Evolutionary conservation across 495 filamentous ascomycete genomes (phyloP), one percentile per base, ranked within the genome.

Genomic region (Viridothelium virens): DNA sequence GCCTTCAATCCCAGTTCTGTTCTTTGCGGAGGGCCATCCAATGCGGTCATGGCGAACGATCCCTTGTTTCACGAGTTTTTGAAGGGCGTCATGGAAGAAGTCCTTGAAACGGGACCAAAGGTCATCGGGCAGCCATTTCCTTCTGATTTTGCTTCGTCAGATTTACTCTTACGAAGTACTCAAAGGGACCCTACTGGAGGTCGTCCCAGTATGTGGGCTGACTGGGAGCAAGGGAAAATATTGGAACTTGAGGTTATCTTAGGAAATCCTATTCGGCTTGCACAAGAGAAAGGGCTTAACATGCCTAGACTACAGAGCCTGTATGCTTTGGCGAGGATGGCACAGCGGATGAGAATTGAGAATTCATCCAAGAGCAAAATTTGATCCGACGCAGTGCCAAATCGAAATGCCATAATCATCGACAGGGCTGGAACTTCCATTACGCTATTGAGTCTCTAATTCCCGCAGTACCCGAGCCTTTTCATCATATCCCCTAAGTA

Each of bases 211-310:
- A 86, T 86, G 84, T 67, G 84, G 67, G 50, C 85, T 0, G 84
- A 86, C 67, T 84, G 83, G 82, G 83, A 85, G 71, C 76, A 77
- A 3, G 83, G 81, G 0, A 72, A 80, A 63, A 76, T 77, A 44
- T 76, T 86, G 79, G 85, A 87, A 76, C 61, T 86, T 31, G 85
- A 87, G 73, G 84, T 86, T 34, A 86, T 87, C 37, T 70, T 87
- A 48, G 85, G 85, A 0, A 85, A 86, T 67, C 82, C 84, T 36
- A 76, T 87, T 0, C 68, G 79, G 69, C 80, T 83, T 31, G 85
- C 83, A n/a, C 68, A 78, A 63, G 74, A 72, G 16, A 70, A 72
- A 25, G 84, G 84, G 1, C 78, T 83, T 9, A 78, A 82, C 67
- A 76, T 85, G 80, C 79, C 79, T 14, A 72, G 79, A 69, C 41